Evolutionary conservation across 2,329 filamentous ascomycete species (phyloP).

Genomic region (Aspergillus arachidicola): DNA sequence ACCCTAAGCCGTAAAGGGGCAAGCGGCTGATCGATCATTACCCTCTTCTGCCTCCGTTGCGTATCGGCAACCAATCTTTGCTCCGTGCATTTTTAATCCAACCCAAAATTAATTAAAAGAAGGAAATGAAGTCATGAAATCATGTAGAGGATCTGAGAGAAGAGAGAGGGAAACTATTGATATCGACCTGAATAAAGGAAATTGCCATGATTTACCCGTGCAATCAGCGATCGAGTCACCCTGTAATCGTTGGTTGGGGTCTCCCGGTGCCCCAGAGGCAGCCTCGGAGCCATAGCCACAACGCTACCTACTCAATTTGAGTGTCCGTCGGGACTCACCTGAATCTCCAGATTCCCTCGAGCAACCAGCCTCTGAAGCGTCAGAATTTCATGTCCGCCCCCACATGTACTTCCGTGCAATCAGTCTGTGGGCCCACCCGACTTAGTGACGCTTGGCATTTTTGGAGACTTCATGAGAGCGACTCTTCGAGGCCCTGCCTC

Average conservation of each 20-base stretch:
- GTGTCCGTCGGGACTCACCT: neutral
- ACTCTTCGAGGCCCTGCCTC: slow-evolving; percentile 13
- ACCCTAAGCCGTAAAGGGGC: slow-evolving; percentile 18
- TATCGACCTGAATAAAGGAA: neutral
- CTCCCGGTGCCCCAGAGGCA: neutral
- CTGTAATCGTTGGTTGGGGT: neutral
- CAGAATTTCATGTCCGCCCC: slow-evolving; percentile 15
- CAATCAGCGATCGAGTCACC: neutral
- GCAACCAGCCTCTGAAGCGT: slow-evolving; percentile 12
- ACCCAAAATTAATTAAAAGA: neutral
- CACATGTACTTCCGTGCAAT: slow-evolving; percentile 20
- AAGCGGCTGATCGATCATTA: slow-evolving; percentile 22
- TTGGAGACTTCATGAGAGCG: slow-evolving; percentile 16
- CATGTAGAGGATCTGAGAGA: neutral
- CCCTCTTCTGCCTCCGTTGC: slow-evolving; percentile 20
- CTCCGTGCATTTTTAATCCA: slow-evolving; percentile 3
- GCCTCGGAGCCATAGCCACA: slow-evolving; percentile 13
- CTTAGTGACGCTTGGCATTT: slow-evolving; percentile 22
- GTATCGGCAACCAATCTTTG: slow-evolving; percentile 20
- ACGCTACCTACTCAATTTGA: neutral
- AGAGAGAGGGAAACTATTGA: neutral
- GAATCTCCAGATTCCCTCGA: slow-evolving; percentile 6
- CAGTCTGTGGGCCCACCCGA: slow-evolving; percentile 12
- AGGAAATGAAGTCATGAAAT: neutral
- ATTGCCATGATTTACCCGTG: neutral